These are phyloP conservation scores for Hymenoscyphus linearis DNA, from an alignment of 2,329 filamentous ascomycete genomes.

Conservation along the genomic window DNA sequence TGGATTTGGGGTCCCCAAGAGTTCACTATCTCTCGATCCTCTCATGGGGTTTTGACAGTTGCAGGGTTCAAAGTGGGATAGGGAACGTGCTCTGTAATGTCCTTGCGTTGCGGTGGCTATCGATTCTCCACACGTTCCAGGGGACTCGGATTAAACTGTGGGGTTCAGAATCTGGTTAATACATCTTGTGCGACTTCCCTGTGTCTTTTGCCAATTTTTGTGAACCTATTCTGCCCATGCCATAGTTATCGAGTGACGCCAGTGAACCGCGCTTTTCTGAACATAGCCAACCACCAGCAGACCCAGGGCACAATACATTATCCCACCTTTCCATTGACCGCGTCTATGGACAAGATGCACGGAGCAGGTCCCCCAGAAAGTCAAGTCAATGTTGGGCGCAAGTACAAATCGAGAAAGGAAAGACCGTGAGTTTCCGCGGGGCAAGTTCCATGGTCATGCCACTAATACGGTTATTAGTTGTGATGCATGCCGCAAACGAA, in stretches of 20 bases:
- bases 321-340: constrained; percentile 3
- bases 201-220: neutral
- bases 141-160: neutral
- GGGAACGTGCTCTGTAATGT: neutral
- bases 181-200: constrained; percentile 1
- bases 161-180: neutral
- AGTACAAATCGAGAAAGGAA: constrained; percentile 29
- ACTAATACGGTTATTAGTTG: constrained; percentile 17
- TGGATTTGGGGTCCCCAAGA: neutral
- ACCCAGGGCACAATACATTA: neutral
- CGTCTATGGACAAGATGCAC: neutral
- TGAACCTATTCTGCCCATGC: neutral
- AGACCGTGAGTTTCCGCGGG: constrained; percentile 18
- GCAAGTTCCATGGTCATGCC: neutral
- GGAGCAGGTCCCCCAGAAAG: constrained; percentile 3
- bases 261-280: neutral
- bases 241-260: neutral
- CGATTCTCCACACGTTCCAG: neutral
- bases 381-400: constrained; percentile 22
- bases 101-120: neutral
- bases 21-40: constrained; percentile 1
- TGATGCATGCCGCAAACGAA: constrained; percentile 27
- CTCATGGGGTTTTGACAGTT: constrained; percentile 2
- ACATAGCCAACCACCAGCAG: neutral
- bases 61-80: constrained; percentile 2